Base-by-base conservation (phyloP, 2,329 filamentous ascomycete genomes). In the Beauveria asiatica region DNA sequence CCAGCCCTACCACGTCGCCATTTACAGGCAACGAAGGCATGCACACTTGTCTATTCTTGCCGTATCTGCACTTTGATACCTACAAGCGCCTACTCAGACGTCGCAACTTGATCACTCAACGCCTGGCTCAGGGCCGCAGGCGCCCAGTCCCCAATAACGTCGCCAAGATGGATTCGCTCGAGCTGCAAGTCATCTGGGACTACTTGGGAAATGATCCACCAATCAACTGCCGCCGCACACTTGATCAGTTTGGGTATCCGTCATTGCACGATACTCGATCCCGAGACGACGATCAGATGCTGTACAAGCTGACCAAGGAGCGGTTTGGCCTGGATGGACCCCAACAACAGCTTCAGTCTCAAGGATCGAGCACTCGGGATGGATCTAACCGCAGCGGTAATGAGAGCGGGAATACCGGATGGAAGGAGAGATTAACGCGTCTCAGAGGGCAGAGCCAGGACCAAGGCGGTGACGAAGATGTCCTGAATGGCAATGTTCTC, bases 191-290 rank as follows among this genome's bases (percentile, higher is more conserved):
- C 3, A 81, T 87, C 4, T 87, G 84, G 84, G 79, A 84, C 64
- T 86, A 79, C 60, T 74, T 87, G 0, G 82, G 81, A 0, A 78
- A 80, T 45, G 83, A 87, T 46, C 83, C 82, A 0, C 83, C 84
- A 0, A 72, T 87, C 1, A 85, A 87, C 65, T 80, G 81, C 41
- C 78, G 84, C 1, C 76, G 84, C 6, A 86, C 84, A 0, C 67
- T 87, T 5, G 84, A 87, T 61, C 84, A 87, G 64, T 87, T 80
- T 59, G 83, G 82, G 0, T 86, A 87, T 58, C 84, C 84, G 0
- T 83, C 82, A 2, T 72, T 87, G 0, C 74, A 78, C 10, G 83
- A 86, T 39, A 87, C 84, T 0, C 72, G 82, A 46, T 80, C 82
- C 0, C 74, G 84, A 19, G 85, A 87, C 46, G 83, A 85, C 48